These are phyloP conservation scores for Fusarium transvaalense DNA, from an alignment of 2,329 filamentous ascomycete species.

Conservation along the genomic window DNA sequence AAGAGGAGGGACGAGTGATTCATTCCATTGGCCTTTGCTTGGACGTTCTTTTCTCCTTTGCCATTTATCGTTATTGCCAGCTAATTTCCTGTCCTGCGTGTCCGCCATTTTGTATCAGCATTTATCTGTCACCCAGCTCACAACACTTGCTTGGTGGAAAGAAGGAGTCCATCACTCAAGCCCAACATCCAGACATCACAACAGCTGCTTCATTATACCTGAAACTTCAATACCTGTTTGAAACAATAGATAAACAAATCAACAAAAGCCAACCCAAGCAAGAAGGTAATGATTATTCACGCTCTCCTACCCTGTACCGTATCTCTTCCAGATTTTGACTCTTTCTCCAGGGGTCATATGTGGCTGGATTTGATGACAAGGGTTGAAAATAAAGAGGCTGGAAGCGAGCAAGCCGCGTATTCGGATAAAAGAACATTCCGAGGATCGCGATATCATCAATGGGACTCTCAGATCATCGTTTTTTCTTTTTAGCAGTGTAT, in stretches of 20 bases:
- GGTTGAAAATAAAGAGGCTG: neutral
- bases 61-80: no score
- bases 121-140: neutral
- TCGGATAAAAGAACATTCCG: neutral
- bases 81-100: no score
- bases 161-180: neutral
- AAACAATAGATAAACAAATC: no score
- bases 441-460: no score
- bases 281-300: no score
- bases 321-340: neutral
- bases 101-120: no score
- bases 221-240: accelerated
- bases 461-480: no score
- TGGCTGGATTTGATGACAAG: neutral
- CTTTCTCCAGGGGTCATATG: neutral
- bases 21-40: neutral
- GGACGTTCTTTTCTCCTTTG: no score
- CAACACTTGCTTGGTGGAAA: neutral
- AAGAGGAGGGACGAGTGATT: neutral
- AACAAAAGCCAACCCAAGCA: no score
- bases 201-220: neutral
- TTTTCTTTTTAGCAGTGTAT: no score
- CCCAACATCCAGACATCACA: no score
- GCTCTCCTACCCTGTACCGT: neutral
- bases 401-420: neutral